Evolutionary conservation across 805 yeast species (phyloP), one percentile per base, ranked within the genome.

Genomic region (Metschnikowia aberdeeniae): DNA sequence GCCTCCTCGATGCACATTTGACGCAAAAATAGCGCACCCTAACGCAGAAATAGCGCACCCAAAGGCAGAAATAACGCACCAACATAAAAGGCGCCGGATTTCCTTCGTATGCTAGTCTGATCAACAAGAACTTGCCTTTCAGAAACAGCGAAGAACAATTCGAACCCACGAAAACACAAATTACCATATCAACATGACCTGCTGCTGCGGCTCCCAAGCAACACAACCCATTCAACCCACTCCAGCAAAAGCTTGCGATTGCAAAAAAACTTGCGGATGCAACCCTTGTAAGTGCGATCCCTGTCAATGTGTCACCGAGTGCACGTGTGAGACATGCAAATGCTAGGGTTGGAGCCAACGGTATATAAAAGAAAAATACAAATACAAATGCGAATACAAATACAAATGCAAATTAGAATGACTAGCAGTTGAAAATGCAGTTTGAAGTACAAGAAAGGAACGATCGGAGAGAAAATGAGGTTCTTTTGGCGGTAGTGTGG

Each of bases 321-420:
- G 48, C 42, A 12, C 42, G 17, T 45, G 48, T 34, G 11, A 42
- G 7, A 39, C 36, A 14, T 45, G 48, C 42, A 45, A 45, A 38
- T 40, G 43, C 28, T 34, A 12, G 26, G 3, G 6, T 22, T 22
- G 26, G 8, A 22, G 8, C 8, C 26, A 22, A 6, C 6, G 8
- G 14, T 29, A 13, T 29, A 12, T 29, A 29, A 5, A 29, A 13
- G 6, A 10, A 6, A 29, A 29, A 29, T 3, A 29, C 13, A 29
- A 29, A 17, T 17, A 2, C 17, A 17, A 17, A 17, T 17, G n/a
- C n/a, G n/a, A n/a, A n/a, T n/a, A n/a, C n/a, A 29, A 29, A 29
- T 3, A 29, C 13, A 29, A 29, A 17, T 17, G 2, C 17, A 17
- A 17, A 17, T 17, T 17, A 2, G 17, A 17, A 17, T 3, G 17